Percentiles rank a stretch among this genome's conserved stretches.
These are phyloP conservation scores for Candida endomychidarum DNA, from an alignment of 805 yeast species.

Conservation along the genomic window DNA sequence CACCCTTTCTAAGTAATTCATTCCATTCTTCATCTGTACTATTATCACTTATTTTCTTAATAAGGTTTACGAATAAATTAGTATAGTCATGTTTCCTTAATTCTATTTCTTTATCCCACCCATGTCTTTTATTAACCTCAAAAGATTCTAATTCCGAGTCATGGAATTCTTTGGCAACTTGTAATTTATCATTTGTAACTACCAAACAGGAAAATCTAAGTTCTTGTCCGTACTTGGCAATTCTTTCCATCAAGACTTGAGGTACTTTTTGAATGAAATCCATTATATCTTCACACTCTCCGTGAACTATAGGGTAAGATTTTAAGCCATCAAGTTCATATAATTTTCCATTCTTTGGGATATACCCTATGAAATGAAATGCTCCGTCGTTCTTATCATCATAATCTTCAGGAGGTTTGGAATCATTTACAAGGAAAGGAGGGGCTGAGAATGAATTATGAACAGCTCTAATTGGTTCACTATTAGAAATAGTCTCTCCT, in stretches of 20 bases:
- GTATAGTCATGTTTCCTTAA: slow-evolving; percentile 55
- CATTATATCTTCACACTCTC: slow-evolving; percentile 34
- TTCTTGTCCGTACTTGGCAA: slow-evolving; percentile 49
- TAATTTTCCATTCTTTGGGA: slow-evolving; percentile 42
- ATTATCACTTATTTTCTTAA: slow-evolving; percentile 39
- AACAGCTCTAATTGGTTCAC: slow-evolving; percentile 52
- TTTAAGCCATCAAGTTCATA: slow-evolving; percentile 67
- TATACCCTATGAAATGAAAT: slow-evolving; percentile 62
- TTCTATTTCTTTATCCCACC: slow-evolving; percentile 55
- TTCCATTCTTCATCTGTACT: slow-evolving; percentile 42
- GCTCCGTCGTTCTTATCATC: slow-evolving; percentile 48
- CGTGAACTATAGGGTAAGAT: slow-evolving; percentile 53
- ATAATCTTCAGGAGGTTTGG: slow-evolving; percentile 21
- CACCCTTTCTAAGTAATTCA: slow-evolving; percentile 24
- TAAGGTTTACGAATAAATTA: slow-evolving; percentile 48
- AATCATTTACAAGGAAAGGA: slow-evolving; percentile 47
- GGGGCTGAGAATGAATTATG: slow-evolving; percentile 67
- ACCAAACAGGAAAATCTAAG: slow-evolving; percentile 58
- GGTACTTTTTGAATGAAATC: slow-evolving; percentile 46
- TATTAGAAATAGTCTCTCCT: slow-evolving; percentile 62
- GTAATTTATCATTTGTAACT: slow-evolving; percentile 50
- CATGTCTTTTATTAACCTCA: slow-evolving; percentile 49
- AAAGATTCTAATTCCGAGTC: slow-evolving; percentile 36
- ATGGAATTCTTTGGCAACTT: slow-evolving; percentile 33
- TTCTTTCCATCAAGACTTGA: slow-evolving; percentile 45